Evolutionary conservation across 257 asterid genomes (phyloP).

Genomic region (Oldenlandia corymbosa): DNA sequence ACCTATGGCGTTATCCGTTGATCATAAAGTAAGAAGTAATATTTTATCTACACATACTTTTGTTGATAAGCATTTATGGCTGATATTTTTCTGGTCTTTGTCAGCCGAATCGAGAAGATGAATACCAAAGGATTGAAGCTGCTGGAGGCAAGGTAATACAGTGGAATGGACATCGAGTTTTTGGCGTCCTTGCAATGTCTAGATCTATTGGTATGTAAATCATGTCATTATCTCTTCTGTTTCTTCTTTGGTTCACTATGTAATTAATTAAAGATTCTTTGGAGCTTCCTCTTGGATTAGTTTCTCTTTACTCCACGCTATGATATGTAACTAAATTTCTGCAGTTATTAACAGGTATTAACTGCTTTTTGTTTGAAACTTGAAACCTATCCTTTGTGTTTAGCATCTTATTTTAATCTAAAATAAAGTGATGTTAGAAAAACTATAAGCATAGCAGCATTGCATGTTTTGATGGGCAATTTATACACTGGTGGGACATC

Average conservation of each 20-base stretch:
- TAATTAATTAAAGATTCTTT: slow-evolving; percentile 1
- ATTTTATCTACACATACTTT: not conserved
- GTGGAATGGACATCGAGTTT: slow-evolving; percentile 98
- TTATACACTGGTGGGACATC: not conserved
- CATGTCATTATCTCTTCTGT: not conserved
- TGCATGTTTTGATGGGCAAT: not conserved
- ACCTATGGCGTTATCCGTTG: slow-evolving; percentile 67
- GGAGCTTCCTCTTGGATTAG: not conserved
- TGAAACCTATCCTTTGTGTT: not conserved
- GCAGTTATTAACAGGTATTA: slow-evolving; percentile 3
- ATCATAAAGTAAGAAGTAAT: slow-evolving; percentile 63
- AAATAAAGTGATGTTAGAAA: slow-evolving; percentile 1
- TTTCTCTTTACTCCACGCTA: not conserved
- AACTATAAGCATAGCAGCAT: not conserved
- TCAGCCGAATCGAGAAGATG: slow-evolving; percentile 93
- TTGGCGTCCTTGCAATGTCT: slow-evolving; percentile 97
- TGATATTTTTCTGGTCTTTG: slow-evolving; percentile 16
- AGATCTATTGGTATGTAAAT: slow-evolving; percentile 76
- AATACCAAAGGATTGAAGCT: slow-evolving; percentile 86
- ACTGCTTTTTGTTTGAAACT: too few relatives aligned
- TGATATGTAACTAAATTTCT: not conserved
- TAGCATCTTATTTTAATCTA: not conserved
- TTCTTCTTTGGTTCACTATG: slow-evolving; percentile 3
- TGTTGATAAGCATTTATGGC: slow-evolving; percentile 1
- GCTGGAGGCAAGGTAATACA: slow-evolving; percentile 97